phyloP scores from a whole-genome alignment of 208 protist genomes.

The Leptomonas pyrrhocoris region DNA sequence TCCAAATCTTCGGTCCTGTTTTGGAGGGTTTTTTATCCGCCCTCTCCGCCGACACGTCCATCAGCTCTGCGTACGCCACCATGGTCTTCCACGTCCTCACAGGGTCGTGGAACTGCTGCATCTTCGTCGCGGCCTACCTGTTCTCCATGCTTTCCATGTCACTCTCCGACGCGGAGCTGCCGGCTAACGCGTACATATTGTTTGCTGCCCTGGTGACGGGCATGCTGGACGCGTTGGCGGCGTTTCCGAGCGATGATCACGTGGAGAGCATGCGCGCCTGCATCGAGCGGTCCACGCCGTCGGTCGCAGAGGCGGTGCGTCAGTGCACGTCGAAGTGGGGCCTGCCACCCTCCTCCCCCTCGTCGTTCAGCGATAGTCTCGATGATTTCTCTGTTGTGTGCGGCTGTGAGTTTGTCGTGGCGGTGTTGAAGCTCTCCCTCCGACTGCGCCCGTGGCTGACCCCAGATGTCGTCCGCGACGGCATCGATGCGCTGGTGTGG shows the following conservation, averaged over 20 bases:
- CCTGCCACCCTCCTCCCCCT: not conserved
- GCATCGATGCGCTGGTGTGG: constrained; percentile 36
- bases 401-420: constrained; percentile 54
- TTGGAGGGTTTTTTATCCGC: constrained; percentile 36
- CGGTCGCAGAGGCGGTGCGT: constrained; percentile 16
- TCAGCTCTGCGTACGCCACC: constrained; percentile 68
- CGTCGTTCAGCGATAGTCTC: not conserved
- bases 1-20: constrained; percentile 45
- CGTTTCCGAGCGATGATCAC: constrained; percentile 15
- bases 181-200: constrained; percentile 33
- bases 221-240: constrained; percentile 34
- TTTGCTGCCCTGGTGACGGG: constrained; percentile 40
- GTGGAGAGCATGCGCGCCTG: constrained; percentile 11
- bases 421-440: constrained; percentile 43
- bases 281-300: constrained; percentile 24
- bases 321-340: constrained; percentile 14
- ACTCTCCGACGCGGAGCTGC: constrained; percentile 17
- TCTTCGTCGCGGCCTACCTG: constrained; percentile 33
- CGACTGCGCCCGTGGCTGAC: constrained; percentile 45
- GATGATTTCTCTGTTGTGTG: constrained; percentile 41
- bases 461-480: constrained; percentile 15
- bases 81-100: constrained; percentile 71
- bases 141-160: constrained; percentile 48
- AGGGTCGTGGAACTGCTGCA: constrained; percentile 35
- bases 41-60: constrained; percentile 12